Base-by-base conservation (phyloP, 163 green algal genomes). In the Scenedesmus sp. region DNA sequence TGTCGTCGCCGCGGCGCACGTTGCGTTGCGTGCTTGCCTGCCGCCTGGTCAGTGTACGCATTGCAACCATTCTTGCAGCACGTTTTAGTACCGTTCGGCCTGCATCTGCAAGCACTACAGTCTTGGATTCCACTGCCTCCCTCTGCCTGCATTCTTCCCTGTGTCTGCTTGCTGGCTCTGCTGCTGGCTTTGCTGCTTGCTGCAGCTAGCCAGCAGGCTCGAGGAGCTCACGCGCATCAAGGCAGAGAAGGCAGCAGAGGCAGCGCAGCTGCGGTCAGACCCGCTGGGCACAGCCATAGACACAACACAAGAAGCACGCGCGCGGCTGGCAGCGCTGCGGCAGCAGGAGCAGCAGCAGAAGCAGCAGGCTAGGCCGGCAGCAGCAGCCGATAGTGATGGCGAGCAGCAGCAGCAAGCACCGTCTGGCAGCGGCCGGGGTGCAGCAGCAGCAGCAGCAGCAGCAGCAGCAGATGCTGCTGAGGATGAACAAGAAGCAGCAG, bases 211-310 rank as follows among this genome's bases (percentile, higher is more conserved):
- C 26, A 97, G 96, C 92, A 89, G 94, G 67, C 90, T 96, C 15
- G 95, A 97, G 94, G 96, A 96, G 85, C 92, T 98, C 91, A 88
- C 94, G 10, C 94, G 95, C 54, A 84, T 98, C 52, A 92, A 93
- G 66, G 91, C 94, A n/a, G 95, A 99, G 92, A 97, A 96, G 81
- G 94, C 96, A 83, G 70, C 70, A 79, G 96, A 97, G 94, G 86
- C 95, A 34, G 95, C 92, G 13, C 91, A 93, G 56, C 91, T 97
- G n/a, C 95, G 94, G 66, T 66, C 87, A 52, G 95, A 97, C 87
- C 95, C 95, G 2, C 82, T 93, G 70, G 87, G 76, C 55, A 86
- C 79, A 54, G 73, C 66, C 66, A 57, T 91, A 57, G 92, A 98
- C 88, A 91, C 95, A 2, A 95, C 98, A 34, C 92, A 95, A 56